Conservation (phyloP, 345 rosid species). For the Eucalyptus melliodora region DNA sequence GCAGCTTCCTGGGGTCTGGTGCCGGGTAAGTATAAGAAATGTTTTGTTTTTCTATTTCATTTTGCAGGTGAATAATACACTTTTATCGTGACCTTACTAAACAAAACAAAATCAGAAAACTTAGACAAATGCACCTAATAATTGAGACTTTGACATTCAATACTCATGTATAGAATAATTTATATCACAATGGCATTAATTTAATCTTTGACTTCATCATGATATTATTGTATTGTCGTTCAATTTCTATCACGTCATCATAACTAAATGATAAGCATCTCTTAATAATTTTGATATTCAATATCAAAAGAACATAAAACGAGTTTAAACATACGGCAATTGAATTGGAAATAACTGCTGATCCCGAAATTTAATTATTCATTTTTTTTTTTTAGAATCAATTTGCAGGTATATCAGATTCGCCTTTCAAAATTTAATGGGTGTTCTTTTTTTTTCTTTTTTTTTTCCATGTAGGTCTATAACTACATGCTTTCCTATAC, state of each 20-base stretch:
- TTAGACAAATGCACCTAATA: not conserved
- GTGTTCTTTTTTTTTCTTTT: not conserved
- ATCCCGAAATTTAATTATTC: not conserved
- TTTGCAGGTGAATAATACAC: not conserved
- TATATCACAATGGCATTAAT: not conserved
- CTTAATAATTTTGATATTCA: not conserved
- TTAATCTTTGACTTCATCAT: not conserved
- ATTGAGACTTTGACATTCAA: not conserved
- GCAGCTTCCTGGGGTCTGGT: not conserved
- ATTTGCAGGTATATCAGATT: not conserved
- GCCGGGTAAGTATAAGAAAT: not conserved
- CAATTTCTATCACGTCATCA: not conserved
- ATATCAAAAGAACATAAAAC: not conserved
- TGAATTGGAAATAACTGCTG: not conserved
- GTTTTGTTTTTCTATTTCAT: not conserved
- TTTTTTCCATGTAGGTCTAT: not conserved
- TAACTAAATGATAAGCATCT: not conserved
- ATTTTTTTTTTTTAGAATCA: not conserved
- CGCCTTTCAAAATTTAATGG: not conserved
- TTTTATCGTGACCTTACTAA: not conserved
- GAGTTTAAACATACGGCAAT: not conserved
- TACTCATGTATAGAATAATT: not conserved
- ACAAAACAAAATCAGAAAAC: not conserved
- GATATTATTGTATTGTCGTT: not conserved
- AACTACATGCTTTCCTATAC: not conserved